Percentiles rank a stretch among this genome's conserved stretches.
Conservation (phyloP, 768 basidiomycete genomes). For the Coprinellus aureogranulatus region DNA sequence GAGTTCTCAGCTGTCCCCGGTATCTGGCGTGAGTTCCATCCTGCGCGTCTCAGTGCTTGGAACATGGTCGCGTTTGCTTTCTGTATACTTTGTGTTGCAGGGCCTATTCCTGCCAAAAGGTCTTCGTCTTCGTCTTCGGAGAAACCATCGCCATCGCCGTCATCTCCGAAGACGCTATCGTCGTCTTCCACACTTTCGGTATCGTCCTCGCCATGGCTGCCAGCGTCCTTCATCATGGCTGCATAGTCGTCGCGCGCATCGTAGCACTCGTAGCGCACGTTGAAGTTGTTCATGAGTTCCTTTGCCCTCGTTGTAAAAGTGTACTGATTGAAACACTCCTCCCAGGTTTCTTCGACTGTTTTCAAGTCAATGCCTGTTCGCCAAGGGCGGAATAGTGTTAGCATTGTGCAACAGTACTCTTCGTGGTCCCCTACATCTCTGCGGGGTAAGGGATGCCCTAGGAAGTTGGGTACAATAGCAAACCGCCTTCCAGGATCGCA, state of each 20-base stretch:
- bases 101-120: neutral
- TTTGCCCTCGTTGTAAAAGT: conserved; percentile 9
- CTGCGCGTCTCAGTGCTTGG: neutral
- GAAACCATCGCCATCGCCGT: conserved; percentile 1
- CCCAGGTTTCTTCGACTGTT: conserved; percentile 14
- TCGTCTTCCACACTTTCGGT: conserved; percentile 1
- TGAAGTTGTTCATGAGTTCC: conserved; percentile 21
- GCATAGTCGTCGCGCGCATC: conserved; percentile 25
- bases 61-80: neutral
- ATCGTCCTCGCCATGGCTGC: neutral
- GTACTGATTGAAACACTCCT: conserved; percentile 17
- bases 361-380: conserved; percentile 26
- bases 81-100: neutral
- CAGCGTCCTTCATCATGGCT: conserved; percentile 14
- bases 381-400: conserved; percentile 34
- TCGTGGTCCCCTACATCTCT: conserved; percentile 29
- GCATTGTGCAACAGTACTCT: conserved; percentile 31
- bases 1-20: neutral
- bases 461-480: conserved; percentile 25
- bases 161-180: conserved; percentile 3
- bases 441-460: conserved; percentile 25
- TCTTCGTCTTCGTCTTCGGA: conserved; percentile 2
- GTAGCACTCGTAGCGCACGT: conserved; percentile 25
- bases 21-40: neutral
- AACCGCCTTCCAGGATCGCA: neutral